Evolutionary conservation across 2,329 filamentous ascomycete genomes (phyloP), one percentile per base, ranked within the genome.

Genomic region (Juglanconis oblonga): DNA sequence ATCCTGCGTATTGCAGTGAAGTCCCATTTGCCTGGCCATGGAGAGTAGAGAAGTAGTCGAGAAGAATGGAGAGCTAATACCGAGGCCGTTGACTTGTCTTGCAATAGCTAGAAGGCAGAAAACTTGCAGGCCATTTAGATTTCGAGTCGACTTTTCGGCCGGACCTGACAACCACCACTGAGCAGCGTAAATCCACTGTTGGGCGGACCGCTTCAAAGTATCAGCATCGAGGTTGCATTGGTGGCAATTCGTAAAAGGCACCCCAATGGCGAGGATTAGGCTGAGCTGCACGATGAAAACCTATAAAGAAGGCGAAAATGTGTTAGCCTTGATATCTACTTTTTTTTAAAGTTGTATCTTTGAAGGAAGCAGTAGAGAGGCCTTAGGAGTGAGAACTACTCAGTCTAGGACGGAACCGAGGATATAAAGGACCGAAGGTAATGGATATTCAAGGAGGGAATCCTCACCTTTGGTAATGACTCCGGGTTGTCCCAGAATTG

Each of bases 61-160:
- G 9, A 70, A 68, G 32, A 67, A 69, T 6, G 67, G 57, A 8
- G 68, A 63, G 10, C 38, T 42, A 10, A 64, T 66, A 2, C 68
- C 67, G 4, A 71, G 55, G 4, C 66, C 64, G 24, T 64, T 77
- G 0, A 75, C 76, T 36, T 81, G 76, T 24, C 80, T 77, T 2
- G 82, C 81, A 4, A 84, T 66, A n/a, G 79, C 69, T 31, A 85
- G 67, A 47, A 87, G 74, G 57, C 81, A 79, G 72, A 81, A 78
- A 32, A 77, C 78, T 68, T 86, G 84, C 1, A 87, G 64, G 2
- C 76, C 74, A 1, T 73, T 67, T 3, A 84, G 72, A 48, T 77
- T 81, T 62, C 83, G 72, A 31, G 78, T 75, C 6, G 74, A 70
- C 33, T 54, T 61, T n/a, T 61, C 59, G n/a, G 38, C 32, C n/a